Conservation (phyloP, 2,329 filamentous ascomycete genomes). For the Aspergillus intermedius region DNA sequence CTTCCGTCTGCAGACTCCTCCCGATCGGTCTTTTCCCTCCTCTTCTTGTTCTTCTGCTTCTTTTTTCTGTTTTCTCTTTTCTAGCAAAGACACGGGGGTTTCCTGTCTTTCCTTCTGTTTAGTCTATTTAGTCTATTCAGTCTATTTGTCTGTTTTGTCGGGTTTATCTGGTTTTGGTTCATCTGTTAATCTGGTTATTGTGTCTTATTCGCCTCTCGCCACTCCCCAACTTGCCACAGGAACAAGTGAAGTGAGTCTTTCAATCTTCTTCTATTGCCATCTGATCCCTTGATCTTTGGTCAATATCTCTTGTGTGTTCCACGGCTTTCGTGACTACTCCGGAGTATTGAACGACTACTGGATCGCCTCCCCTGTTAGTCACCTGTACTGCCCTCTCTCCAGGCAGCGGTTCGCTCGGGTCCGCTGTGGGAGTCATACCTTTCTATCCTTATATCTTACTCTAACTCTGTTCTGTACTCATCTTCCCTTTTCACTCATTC, state of each 20-base stretch:
- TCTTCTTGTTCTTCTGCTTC: neutral
- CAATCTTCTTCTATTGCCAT: neutral
- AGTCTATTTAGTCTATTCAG: slow-evolving; percentile 1
- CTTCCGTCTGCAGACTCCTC: slow-evolving; percentile 10
- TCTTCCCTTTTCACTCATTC: slow-evolving; percentile 2
- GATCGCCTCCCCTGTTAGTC: neutral
- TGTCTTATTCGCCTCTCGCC: neutral
- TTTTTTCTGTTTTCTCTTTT: slow-evolving; percentile 1
- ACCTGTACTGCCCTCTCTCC: neutral
- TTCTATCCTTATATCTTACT: slow-evolving; percentile 1
- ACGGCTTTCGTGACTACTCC: neutral
- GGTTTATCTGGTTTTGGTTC: too few species aligned
- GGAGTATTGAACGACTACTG: neutral
- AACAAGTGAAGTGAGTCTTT: neutral
- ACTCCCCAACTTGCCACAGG: slow-evolving; percentile 3
- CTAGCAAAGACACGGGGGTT: neutral
- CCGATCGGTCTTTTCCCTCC: slow-evolving; percentile 4
- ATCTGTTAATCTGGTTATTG: too few species aligned
- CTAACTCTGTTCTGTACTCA: neutral
- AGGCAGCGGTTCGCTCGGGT: neutral
- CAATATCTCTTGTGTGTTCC: neutral
- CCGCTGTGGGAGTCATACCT: slow-evolving; percentile 3
- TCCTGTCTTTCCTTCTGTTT: neutral
- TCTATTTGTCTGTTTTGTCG: neutral
- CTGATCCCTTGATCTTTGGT: neutral